Percentiles rank a stretch among this genome's conserved stretches.
These are phyloP conservation scores for Boletus vinaceobasis DNA, from an alignment of 768 basidiomycete species.

Conservation along the genomic window DNA sequence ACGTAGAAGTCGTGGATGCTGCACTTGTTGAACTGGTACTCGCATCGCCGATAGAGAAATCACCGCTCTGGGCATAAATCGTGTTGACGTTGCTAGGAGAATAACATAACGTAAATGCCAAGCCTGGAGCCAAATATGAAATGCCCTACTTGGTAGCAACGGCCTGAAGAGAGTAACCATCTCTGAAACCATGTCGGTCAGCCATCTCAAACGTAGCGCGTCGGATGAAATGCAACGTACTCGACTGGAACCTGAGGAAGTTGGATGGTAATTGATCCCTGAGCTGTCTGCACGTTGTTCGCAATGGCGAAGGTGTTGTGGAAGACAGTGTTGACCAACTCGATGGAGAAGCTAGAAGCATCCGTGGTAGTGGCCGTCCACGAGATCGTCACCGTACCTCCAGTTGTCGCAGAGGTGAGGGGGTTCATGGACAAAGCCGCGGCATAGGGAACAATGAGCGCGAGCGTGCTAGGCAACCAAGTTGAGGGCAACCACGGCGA, in stretches of 20 bases:
- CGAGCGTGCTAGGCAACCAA: slow-evolving; percentile 35
- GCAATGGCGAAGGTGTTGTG: slow-evolving; percentile 52
- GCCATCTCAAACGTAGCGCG: background rate
- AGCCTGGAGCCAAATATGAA: background rate
- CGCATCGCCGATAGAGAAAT: slow-evolving; percentile 41
- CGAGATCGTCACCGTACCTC: slow-evolving; percentile 36
- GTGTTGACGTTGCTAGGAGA: slow-evolving; percentile 41
- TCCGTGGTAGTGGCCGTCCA: slow-evolving; percentile 48
- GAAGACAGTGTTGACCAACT: slow-evolving; percentile 48
- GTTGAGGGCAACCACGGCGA: background rate
- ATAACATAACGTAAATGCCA: background rate
- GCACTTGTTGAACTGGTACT: slow-evolving; percentile 4
- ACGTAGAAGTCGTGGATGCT: slow-evolving; percentile 12
- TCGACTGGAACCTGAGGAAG: slow-evolving; percentile 46
- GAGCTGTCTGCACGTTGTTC: slow-evolving; percentile 46
- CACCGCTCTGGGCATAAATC: slow-evolving; percentile 37
- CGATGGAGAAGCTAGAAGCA: slow-evolving; percentile 40
- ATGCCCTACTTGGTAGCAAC: slow-evolving; percentile 38
- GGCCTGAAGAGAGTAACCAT: slow-evolving; percentile 47
- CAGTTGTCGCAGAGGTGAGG: slow-evolving; percentile 34
- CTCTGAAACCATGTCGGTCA: slow-evolving; percentile 27
- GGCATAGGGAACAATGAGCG: slow-evolving; percentile 42
- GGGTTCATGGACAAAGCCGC: slow-evolving; percentile 44
- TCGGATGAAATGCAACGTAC: slow-evolving; percentile 28
- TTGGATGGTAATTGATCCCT: slow-evolving; percentile 33